phyloP scores from a whole-genome alignment of 2,329 filamentous ascomycete genomes.

The Colletotrichum sp. region DNA sequence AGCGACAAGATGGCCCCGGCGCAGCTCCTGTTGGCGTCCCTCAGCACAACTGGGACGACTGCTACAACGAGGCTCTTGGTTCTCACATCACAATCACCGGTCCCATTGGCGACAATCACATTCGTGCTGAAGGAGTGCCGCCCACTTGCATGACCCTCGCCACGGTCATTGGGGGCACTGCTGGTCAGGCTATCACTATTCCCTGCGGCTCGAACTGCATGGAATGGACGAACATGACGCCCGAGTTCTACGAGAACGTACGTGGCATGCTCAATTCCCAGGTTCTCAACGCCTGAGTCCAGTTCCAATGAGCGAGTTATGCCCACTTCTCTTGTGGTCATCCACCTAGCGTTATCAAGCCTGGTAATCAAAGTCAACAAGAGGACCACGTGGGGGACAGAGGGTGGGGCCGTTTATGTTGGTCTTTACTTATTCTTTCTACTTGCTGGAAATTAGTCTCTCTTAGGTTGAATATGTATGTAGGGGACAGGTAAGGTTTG shows the following conservation, averaged over 20 bases:
- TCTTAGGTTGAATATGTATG: neutral
- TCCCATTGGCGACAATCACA: neutral
- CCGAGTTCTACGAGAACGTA: neutral
- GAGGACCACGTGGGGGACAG: neutral
- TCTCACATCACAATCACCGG: neutral
- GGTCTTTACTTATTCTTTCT: neutral
- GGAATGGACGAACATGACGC: neutral
- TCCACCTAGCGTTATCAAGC: accelerated
- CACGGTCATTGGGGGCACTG: neutral
- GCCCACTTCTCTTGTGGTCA: neutral
- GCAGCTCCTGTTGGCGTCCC: neutral
- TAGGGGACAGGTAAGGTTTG: neutral
- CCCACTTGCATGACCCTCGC: neutral
- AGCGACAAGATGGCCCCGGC: neutral
- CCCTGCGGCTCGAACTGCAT: neutral
- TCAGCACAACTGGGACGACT: neutral
- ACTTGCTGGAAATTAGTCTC: neutral
- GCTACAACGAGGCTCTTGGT: neutral
- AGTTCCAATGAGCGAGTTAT: neutral
- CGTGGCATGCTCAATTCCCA: neutral
- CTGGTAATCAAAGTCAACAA: neutral
- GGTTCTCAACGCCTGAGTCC: neutral
- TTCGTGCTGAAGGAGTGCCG: neutral
- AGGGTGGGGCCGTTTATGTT: neutral
- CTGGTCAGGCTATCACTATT: neutral